Evolutionary conservation across 345 rosid genomes (phyloP), one percentile per base, ranked within the genome.

Genomic region (Geranium rotundifolium): DNA sequence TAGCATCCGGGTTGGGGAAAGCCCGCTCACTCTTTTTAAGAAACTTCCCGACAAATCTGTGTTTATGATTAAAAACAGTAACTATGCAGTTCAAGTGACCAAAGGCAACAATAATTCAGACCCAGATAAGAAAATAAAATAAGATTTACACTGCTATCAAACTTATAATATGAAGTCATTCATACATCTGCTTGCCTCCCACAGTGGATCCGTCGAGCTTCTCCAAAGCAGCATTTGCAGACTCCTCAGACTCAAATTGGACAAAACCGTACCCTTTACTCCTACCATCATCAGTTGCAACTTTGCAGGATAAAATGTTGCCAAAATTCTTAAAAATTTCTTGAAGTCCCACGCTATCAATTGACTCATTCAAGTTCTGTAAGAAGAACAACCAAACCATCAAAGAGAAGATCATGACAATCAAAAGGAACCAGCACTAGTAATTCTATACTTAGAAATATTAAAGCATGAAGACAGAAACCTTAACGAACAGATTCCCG

Each of bases 221-320:
- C 65, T 82, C 81, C 52, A 87, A 85, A 19, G 97, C 91, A 59
- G 85, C 77, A 60, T 64, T 70, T 66, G 97, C 91, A 73, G 87
- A 76, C 17, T 79, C 88, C 34, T 77, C 80, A 0, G 68, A 31
- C 63, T 82, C 87, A 71, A 72, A 85, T 31, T 89, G 95, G 20
- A 85, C 85, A 75, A 85, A 87, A 31, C 95, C 96, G 67, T 80
- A 72, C 3, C 95, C 89, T 37, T 80, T 84, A 59, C 86, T 87
- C 77, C 76, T 88, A 49, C 83, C 88, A 73, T 82, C 90, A 50
- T 81, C 85, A 68, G 58, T 72, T 5, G 76, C 90, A 58, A 87
- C 85, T 76, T 89, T 83, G 75, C 88, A 85, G 14, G 96, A 89
- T 19, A 79, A 18, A 54, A 83, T 74, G 52, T 72, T 68, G 15